Conservation (phyloP, 1,284 basidiomycete species). For the Sporisorium exsertum region DNA sequence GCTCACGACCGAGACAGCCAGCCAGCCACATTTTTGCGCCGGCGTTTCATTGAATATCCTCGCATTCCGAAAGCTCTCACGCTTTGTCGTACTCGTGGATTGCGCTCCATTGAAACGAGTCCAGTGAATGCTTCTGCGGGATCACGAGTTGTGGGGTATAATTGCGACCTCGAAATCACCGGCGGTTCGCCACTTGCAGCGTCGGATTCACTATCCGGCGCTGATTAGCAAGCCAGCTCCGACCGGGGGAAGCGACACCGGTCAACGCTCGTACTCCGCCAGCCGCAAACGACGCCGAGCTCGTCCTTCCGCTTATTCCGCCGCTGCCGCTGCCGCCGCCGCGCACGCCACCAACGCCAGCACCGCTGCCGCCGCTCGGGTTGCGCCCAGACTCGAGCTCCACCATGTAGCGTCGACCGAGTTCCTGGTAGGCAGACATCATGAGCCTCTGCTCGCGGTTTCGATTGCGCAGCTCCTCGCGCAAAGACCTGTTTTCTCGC, state of each 20-base stretch:
- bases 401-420: conserved; percentile 48
- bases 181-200: conserved; percentile 33
- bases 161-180: neutral
- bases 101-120: neutral
- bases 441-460: conserved; percentile 53
- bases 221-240: conserved; percentile 41
- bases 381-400: conserved; percentile 49
- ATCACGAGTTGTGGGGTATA: conserved; percentile 9
- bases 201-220: conserved; percentile 36
- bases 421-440: conserved; percentile 49
- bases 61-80: neutral
- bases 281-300: conserved; percentile 33
- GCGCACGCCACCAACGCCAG: neutral
- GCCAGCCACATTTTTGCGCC: neutral
- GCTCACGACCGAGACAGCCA: neutral
- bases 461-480: conserved; percentile 36
- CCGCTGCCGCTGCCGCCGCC: conserved; percentile 7
- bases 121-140: neutral
- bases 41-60: neutral
- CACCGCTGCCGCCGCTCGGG: conserved; percentile 35
- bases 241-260: conserved; percentile 31
- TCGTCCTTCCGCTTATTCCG: conserved; percentile 9
- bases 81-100: neutral
- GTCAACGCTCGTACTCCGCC: conserved; percentile 37
- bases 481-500: conserved; percentile 29